phyloP scores from a whole-genome alignment of 2,329 filamentous ascomycete genomes.

The Tolypocladium guangdongense region DNA sequence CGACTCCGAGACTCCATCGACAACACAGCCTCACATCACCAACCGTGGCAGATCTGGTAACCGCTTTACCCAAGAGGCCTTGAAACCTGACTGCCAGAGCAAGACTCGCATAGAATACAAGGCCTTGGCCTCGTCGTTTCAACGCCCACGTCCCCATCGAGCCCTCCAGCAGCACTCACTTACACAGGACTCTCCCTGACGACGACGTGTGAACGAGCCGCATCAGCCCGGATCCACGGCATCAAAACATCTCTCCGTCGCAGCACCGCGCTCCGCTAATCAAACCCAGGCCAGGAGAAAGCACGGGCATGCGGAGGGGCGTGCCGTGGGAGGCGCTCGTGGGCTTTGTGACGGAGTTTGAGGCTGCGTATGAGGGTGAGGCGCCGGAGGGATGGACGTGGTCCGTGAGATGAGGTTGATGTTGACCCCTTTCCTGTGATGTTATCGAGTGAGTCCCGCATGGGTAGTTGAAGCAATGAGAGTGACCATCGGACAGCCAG shows the following conservation, averaged over 20 bases:
- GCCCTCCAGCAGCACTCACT: not conserved
- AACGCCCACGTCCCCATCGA: not conserved
- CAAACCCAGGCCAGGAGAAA: not conserved
- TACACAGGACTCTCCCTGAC: not conserved
- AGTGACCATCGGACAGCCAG: not conserved
- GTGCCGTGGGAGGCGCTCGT: slow-evolving; percentile 31
- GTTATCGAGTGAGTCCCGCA: not conserved
- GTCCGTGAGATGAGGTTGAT: not conserved
- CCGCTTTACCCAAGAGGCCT: not conserved
- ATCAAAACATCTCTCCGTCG: not conserved
- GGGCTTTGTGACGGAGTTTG: slow-evolving; percentile 21
- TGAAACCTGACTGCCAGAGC: not conserved
- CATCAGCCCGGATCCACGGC: not conserved
- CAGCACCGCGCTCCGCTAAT: not conserved
- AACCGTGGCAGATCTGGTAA: not conserved
- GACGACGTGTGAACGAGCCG: not conserved
- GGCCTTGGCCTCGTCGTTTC: not conserved
- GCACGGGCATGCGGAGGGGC: slow-evolving; percentile 37
- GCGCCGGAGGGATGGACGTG: not conserved
- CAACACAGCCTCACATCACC: not conserved
- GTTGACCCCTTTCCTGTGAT: not conserved
- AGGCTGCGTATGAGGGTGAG: not conserved
- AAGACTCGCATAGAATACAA: not conserved
- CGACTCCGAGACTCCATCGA: not conserved
- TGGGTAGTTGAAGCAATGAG: not conserved